A percentile compares a stretch with the other conserved stretches of the same genome.
phyloP scores from a whole-genome alignment of 495 filamentous ascomycete genomes.

The Aspergillus haitiensis region DNA sequence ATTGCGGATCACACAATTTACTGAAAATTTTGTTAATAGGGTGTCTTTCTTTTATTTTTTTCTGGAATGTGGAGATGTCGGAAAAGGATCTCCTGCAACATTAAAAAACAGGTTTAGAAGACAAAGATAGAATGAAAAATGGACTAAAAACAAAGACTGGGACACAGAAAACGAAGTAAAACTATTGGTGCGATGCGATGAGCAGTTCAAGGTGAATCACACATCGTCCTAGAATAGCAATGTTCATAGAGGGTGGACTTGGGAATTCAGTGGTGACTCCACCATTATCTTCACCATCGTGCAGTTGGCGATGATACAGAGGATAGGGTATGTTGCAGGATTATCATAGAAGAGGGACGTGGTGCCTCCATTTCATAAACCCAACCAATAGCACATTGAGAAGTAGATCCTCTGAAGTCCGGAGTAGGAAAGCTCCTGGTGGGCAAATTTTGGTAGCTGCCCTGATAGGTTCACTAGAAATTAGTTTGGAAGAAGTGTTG shows the following conservation, averaged over 20 bases:
- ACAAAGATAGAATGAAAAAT: neutral
- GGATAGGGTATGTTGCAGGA: neutral
- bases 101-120: constrained; percentile 10
- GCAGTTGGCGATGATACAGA: neutral
- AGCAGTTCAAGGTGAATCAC: neutral
- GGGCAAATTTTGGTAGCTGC: neutral
- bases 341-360: neutral
- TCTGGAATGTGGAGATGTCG: constrained; percentile 17
- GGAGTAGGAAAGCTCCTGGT: constrained; percentile 7
- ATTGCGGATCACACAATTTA: too few species aligned
- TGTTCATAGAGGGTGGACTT: neutral
- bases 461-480: neutral
- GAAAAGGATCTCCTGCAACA: constrained; percentile 11
- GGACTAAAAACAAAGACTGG: neutral
- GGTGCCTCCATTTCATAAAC: neutral
- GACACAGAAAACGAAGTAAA: neutral
- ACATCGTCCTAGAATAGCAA: constrained; percentile 5
- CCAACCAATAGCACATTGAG: neutral
- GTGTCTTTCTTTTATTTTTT: neutral
- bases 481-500: neutral
- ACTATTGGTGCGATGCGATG: neutral
- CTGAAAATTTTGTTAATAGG: too few species aligned
- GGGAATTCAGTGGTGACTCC: constrained; percentile 1
- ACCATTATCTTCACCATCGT: neutral
- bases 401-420: neutral